Conservation (phyloP, 169 alveolate species). For the Besnoitia besnoiti region DNA sequence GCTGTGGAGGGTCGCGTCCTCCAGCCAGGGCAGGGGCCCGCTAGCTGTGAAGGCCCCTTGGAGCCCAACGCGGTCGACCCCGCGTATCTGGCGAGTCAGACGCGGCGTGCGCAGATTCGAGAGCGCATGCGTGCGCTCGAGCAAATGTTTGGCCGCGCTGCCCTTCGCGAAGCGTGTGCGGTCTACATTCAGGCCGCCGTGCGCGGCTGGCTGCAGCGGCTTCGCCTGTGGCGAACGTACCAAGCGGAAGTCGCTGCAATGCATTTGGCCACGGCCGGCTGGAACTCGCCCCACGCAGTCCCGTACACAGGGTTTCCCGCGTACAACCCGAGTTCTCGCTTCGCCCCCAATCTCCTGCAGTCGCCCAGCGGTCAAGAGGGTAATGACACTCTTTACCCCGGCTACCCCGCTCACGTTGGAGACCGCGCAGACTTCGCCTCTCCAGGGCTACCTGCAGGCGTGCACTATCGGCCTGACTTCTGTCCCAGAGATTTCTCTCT, state of each 20-base stretch:
- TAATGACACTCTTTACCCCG: too few species aligned
- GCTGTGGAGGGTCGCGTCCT: neutral
- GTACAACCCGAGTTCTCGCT: neutral
- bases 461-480: too few species aligned
- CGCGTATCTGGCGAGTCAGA: neutral
- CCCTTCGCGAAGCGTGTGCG: conserved; percentile 30
- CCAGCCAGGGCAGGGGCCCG: neutral
- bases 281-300: neutral
- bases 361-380: neutral
- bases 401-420: too few species aligned
- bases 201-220: conserved; percentile 25
- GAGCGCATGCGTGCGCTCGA: neutral
- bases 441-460: too few species aligned
- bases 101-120: neutral
- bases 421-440: too few species aligned
- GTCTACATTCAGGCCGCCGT: conserved; percentile 34
- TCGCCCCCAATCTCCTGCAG: neutral
- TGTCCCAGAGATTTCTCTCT: too few species aligned
- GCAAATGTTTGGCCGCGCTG: neutral
- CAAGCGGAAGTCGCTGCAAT: neutral
- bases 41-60: neutral
- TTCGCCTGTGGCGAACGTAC: neutral
- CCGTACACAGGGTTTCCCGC: neutral
- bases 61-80: neutral
- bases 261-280: neutral